Base-by-base conservation (phyloP, 352 stramenopile species). In the Pythium rishiriense region DNA sequence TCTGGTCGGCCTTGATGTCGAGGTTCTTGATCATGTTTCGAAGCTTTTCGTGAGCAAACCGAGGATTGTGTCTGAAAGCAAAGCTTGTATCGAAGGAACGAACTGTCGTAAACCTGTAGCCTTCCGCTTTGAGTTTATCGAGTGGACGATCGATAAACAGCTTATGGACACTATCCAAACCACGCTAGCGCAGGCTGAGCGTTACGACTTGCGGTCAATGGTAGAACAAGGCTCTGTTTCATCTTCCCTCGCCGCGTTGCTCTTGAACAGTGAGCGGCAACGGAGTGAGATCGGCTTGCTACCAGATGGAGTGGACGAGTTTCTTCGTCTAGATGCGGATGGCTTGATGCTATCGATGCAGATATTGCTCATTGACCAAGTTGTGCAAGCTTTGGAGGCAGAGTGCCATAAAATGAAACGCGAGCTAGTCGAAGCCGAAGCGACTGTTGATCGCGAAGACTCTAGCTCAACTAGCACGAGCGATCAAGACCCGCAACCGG, bases 101-200 rank as follows among this genome's bases (percentile, higher is more conserved):
- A 90, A 83, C 43, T 96, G 87, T 49, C 74, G 78, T 14, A 78
- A 73, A 14, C 79, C 87, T 15, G 83, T 78, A 2, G 70, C 73
- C 17, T 92, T 93, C 54, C 81, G 79, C 21, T 91, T 96, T 53
- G 87, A 94, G 56, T 96, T 92, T 26, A 74, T 85, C 10, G 87
- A 96, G 64, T 93, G 87, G 85, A 76, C 82, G 28, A 86, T 91
- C 24, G 84, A 94, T 66, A 78, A 79, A 2, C 62, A 81, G 31
- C 62, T 91, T 51, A 73, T 82, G 50, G 83, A 94, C 52, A 76
- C 81, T 5, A 77, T 90, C 9, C 65, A 90, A 39, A 82, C 78
- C 14, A 91, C 89, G n/a, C 54, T 86, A 41, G 64, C 62, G 2
- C 86, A 95, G 52, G 71, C 74, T 39, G 77, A 87, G 52, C 81